Base-by-base conservation (phyloP, 1,284 basidiomycete species). In the Ganoderma multipileum region DNA sequence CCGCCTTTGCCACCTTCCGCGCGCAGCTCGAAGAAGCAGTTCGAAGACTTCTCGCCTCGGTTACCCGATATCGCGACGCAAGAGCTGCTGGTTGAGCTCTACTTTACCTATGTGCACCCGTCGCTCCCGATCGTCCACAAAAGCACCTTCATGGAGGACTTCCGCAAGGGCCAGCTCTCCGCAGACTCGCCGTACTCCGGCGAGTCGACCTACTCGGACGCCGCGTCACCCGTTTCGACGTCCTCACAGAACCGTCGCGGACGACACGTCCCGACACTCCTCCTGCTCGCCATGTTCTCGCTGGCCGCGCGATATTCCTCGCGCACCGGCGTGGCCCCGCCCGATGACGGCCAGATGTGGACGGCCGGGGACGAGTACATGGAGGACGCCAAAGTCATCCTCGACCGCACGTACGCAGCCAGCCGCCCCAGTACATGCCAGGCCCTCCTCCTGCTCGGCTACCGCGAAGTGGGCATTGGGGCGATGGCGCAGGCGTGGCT, bases 401-500 rank as follows among this genome's bases (percentile, higher is more conserved):
- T 95, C 16, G 87, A 91, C 77, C 81, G 81, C 64, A 84, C 87
- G 3, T 93, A 93, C 73, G 87, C 91, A 1, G 86, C 86, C 23
- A 90, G 81, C 82, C 80, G 88, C 18, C 85, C 92, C 11, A 86
- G 88, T 28, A 94, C 91, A 0, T 90, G 90, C 64, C 94, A 95
- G 77, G 89, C 94, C 8, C 80, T 96, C 30, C 83, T 96, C 5
- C 83, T 96, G 30, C 86, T 95, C 80, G 91, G 91, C 9, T 95
- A 93, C 77, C 85, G 94, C 23, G 94, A 96, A 80, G 87, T 95
- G 39, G 94, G 94, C 1, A 92, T 95, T 68, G 95, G 95, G 30
- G 91, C 92, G 18, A 96, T 95, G 95, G 90, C 91, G 11, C 89
- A 92, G 79, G 91, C 93, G 41, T 96, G 95, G 95, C 85, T 90